A percentile compares a stretch with the other conserved stretches of the same genome.
Conservation (phyloP, 176 grass and related monocot genomes). For the Carex pumila region DNA sequence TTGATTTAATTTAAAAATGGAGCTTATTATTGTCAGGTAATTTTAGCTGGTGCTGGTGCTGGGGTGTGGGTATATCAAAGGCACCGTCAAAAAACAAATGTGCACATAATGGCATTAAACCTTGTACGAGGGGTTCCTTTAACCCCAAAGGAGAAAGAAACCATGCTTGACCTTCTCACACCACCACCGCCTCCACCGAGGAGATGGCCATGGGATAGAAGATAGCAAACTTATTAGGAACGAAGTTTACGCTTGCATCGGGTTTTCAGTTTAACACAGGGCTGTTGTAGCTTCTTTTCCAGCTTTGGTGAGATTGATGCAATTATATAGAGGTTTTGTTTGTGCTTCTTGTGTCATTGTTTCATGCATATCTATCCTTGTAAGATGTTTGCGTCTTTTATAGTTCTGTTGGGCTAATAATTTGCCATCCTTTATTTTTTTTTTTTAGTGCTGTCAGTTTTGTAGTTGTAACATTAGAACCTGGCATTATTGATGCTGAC, state of each 20-base stretch:
- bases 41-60: constrained; percentile 58
- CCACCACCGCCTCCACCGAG: constrained; percentile 43
- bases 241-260: neutral
- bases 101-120: constrained; percentile 92
- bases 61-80: constrained; percentile 75
- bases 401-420: neutral
- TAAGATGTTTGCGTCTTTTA: neutral
- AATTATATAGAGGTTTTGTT: neutral
- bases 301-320: neutral
- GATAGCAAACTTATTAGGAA: constrained; percentile 18
- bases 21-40: constrained; percentile 37
- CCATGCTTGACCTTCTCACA: constrained; percentile 69
- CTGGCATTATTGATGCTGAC: neutral
- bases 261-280: neutral
- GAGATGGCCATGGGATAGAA: constrained; percentile 40
- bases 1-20: neutral
- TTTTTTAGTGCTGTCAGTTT: neutral
- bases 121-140: constrained; percentile 73
- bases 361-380: neutral
- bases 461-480: neutral
- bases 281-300: neutral
- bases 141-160: constrained; percentile 74
- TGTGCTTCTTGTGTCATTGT: neutral
- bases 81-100: constrained; percentile 69
- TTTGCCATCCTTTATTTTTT: neutral